These are phyloP conservation scores for Wickerhamiella nectarea DNA, from an alignment of 805 yeast species.

Conservation along the genomic window DNA sequence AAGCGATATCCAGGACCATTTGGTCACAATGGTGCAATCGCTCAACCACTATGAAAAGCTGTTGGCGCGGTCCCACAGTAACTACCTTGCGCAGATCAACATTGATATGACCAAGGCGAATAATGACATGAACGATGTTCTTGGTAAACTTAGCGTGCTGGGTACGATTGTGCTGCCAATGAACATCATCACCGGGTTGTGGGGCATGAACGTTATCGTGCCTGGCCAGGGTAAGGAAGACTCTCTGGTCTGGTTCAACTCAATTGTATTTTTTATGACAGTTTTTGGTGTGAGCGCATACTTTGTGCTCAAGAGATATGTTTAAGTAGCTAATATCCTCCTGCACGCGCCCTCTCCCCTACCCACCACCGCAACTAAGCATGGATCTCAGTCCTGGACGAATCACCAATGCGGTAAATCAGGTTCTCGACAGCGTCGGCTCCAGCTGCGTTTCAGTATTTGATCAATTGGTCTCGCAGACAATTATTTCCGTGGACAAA, in stretches of 20 bases:
- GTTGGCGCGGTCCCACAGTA: conserved; percentile 87
- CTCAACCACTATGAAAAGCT: conserved; percentile 89
- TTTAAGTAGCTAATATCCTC: no score
- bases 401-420: neutral
- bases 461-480: neutral
- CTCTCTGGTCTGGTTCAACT: conserved; percentile 53
- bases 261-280: conserved; percentile 22
- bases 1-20: conserved; percentile 96
- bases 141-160: conserved; percentile 81
- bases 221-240: conserved; percentile 66
- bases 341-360: no score
- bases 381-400: neutral
- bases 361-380: neutral
- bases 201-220: conserved; percentile 98
- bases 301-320: conserved; percentile 16
- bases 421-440: neutral
- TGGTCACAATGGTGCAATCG: conserved; percentile 92
- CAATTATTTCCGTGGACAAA: neutral
- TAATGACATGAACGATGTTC: conserved; percentile 91
- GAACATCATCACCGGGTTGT: conserved; percentile 88
- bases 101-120: conserved; percentile 96
- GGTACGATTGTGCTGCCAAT: conserved; percentile 94
- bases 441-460: neutral
- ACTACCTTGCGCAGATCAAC: conserved; percentile 90
- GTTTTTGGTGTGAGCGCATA: conserved; percentile 23